phyloP scores from a whole-genome alignment of 371 early-diverging fungal species.

The Mucor plumbeus region DNA sequence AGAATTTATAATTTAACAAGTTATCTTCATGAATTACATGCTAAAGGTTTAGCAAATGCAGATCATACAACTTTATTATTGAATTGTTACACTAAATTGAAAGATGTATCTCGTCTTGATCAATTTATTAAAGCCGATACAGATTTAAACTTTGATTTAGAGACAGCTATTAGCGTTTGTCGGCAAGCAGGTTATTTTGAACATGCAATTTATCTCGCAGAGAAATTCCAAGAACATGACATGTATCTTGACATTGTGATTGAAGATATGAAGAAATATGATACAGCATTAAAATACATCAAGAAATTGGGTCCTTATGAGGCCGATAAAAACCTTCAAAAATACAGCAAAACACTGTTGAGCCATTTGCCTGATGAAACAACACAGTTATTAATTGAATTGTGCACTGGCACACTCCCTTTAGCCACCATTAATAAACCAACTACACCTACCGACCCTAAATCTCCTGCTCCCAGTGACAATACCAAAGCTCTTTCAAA shows the following conservation, averaged over 20 bases:
- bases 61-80: slow-evolving; percentile 94
- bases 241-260: slow-evolving; percentile 78
- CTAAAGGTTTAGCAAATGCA: slow-evolving; percentile 81
- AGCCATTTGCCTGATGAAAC: slow-evolving; percentile 77
- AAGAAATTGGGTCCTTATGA: slow-evolving; percentile 61
- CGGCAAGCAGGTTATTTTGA: slow-evolving; percentile 88
- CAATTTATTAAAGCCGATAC: slow-evolving; percentile 85
- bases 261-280: slow-evolving; percentile 86
- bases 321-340: slow-evolving; percentile 67
- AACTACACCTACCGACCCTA: slow-evolving; percentile 6
- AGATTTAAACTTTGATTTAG: slow-evolving; percentile 84
- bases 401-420: slow-evolving; percentile 64
- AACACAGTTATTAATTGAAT: slow-evolving; percentile 77
- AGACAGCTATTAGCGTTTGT: slow-evolving; percentile 93
- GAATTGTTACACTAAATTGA: slow-evolving; percentile 96
- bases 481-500: slow-evolving; percentile 32
- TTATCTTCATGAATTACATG: slow-evolving; percentile 90
- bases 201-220: slow-evolving; percentile 87
- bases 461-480: slow-evolving; percentile 40
- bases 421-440: slow-evolving; percentile 16
- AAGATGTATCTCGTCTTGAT: slow-evolving; percentile 81
- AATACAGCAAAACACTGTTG: slow-evolving; percentile 81
- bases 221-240: slow-evolving; percentile 80
- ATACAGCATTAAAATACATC: slow-evolving; percentile 74
- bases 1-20: slow-evolving; percentile 86